Base-by-base conservation (phyloP, 441 rosid genomes). In the Erodium trifolium region DNA sequence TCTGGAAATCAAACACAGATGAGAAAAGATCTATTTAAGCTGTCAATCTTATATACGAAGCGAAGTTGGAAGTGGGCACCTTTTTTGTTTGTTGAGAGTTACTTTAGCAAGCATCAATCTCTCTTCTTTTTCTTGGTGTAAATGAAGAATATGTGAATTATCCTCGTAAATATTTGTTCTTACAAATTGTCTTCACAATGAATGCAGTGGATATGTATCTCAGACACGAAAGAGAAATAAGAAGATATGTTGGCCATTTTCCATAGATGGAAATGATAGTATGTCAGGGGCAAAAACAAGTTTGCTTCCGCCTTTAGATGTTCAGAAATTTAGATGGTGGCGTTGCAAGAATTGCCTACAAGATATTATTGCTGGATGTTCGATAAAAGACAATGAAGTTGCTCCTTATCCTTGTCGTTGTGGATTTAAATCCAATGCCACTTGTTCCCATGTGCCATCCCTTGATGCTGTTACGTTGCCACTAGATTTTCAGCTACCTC, bases 181-280 rank as follows among this genome's bases (percentile, higher is more conserved):
- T 29, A 73, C 29, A 53, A 47, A 39, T 62, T 72, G 47, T 67
- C 9, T 47, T 31, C 71, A 41, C 62, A 43, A 47, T 75, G 69
- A 73, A 34, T 83, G 87, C 90, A 94, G 99, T 66, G 87, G 85
- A 64, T 87, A 76, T 85, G 99, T 86, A 67, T 86, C 98, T 70
- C 86, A 88, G 80, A 75, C 79, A 43, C 93, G 96, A 63, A 76
- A 80, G 57, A 87, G 69, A 59, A 88, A 94, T 76, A 71, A 66
- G 78, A 86, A 72, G 77, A 73, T 73, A 39, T 84, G 88, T 73
- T 88, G 89, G 90, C 99, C 97, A n/a, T 94, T 92, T 82, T 63
- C 82, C 39, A 76, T 73, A 73, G 85, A 84, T 70, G 74, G 37
- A 53, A 72, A 67, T 49, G 63, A 72, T 67, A 17, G 69, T 72